Conservation (phyloP, 305 asterid genomes). For the Fraxinus xanthoxyloides region DNA sequence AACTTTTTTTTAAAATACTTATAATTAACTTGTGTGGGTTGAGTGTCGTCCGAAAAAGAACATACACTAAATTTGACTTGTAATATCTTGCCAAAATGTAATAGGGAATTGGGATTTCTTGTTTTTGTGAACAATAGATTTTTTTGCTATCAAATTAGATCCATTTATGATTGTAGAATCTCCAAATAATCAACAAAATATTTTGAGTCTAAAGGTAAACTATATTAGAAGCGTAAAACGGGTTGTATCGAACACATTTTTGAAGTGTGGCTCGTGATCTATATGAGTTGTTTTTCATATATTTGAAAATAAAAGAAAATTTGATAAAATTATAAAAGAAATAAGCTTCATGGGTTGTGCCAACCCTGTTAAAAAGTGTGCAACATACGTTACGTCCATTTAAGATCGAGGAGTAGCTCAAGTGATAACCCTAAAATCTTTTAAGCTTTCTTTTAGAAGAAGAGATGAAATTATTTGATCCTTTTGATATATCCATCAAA, state of each 20-base stretch:
- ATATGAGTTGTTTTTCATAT: neutral
- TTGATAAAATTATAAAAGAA: neutral
- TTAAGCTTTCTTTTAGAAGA: neutral
- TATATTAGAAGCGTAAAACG: constrained; percentile 1
- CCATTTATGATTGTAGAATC: neutral
- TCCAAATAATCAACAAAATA: neutral
- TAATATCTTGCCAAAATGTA: neutral
- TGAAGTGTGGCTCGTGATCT: neutral
- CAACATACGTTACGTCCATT: too few species aligned
- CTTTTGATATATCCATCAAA: neutral
- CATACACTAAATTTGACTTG: neutral
- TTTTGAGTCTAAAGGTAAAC: neutral
- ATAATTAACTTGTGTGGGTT: neutral
- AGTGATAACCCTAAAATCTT: too few species aligned
- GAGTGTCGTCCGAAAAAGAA: constrained; percentile 21
- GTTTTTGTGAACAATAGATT: constrained; percentile 11
- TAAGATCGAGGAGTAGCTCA: neutral
- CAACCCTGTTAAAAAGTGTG: neutral
- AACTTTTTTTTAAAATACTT: neutral
- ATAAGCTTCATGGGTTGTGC: too few species aligned
- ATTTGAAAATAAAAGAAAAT: neutral
- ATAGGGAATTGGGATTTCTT: constrained; percentile 12
- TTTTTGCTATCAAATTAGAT: neutral
- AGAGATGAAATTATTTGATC: neutral
- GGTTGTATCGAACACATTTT: neutral